Base-by-base conservation (phyloP, 2,329 filamentous ascomycete genomes). In the Rhynchosporium graminicola region DNA sequence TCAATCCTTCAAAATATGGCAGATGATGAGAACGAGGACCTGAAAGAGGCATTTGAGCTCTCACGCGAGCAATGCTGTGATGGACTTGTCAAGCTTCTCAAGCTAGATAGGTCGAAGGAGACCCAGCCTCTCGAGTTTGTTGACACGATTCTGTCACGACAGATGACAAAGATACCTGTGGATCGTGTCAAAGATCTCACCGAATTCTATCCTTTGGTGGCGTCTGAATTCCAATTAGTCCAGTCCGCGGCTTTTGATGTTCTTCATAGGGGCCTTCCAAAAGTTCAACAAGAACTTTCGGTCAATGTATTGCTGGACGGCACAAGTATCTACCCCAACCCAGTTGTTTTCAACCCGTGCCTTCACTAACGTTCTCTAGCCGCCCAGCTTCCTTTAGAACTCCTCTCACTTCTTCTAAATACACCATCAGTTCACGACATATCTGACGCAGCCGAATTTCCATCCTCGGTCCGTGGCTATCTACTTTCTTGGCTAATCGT, bases 401-500 rank as follows among this genome's bases (percentile, higher is more conserved):
- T 98, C 0, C 76, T 97, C 0, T 96, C 92, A 0, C 80, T 98
- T 1, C 81, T 98, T 13, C 82, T 96, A 0, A 90, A 96, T 65
- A 82, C 89, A 0, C 91, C 94, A 0, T 87, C 87, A 0, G 79
- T 90, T 2, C 83, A 89, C n/a, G 80, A 81, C 12, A 84, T 92
- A 51, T 80, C 83, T 0, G 86, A 90, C 52, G 83, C 88, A 8
- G 79, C 83, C 42, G 80, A 84, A 15, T 89, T 93, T 69, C 92
- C 92, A 10, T 78, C 85, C 0, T 73, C 83, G 0, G 80, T 97
- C 54, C 86, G 92, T 58, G 86, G 88, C 9, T 99, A 97, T 71
- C 81, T 99, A 2, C 80, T 97, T 33, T 90, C 91, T 10, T 99
- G 95, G 95, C 85, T 91, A 66, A 80, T 98, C 1, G 82, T 97